Conservation (phyloP, 2,329 filamentous ascomycete genomes). For the Clonostachys byssicola region DNA sequence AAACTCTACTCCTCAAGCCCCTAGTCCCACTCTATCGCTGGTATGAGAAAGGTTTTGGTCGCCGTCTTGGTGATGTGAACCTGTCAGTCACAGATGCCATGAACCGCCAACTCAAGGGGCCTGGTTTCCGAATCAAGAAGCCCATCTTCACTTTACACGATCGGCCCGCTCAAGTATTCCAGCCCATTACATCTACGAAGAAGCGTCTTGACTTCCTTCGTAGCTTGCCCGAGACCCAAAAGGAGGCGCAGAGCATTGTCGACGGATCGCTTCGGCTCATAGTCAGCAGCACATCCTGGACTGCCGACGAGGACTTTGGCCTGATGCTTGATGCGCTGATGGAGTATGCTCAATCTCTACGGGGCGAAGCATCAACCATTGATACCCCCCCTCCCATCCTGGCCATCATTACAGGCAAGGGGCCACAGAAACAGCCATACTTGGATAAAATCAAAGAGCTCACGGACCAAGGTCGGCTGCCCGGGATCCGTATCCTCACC, state of each 20-base stretch:
- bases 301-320: conserved; percentile 90
- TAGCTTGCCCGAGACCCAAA: conserved; percentile 59
- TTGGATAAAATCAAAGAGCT: conserved; percentile 60
- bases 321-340: conserved; percentile 81
- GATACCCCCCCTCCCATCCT: conserved; percentile 59
- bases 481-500: conserved; percentile 68
- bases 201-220: conserved; percentile 57
- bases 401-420: conserved; percentile 92
- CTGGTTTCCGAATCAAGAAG: conserved; percentile 60
- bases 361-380: conserved; percentile 30
- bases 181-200: conserved; percentile 51
- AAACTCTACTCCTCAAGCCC: conserved; percentile 58
- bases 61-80: conserved; percentile 64
- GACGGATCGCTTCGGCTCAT: conserved; percentile 62
- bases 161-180: conserved; percentile 78
- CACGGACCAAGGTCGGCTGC: conserved; percentile 56
- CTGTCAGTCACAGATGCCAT: conserved; percentile 90
- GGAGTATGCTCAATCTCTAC: conserved; percentile 54
- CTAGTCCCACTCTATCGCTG: conserved; percentile 72
- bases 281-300: conserved; percentile 96
- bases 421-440: conserved; percentile 77
- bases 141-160: conserved; percentile 77
- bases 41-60: conserved; percentile 74
- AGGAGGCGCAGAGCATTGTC: conserved; percentile 54
- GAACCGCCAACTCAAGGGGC: conserved; percentile 62